Percentiles rank a stretch among this genome's conserved stretches.
Conservation (phyloP, 345 rosid species). For the Kernera saxatilis region DNA sequence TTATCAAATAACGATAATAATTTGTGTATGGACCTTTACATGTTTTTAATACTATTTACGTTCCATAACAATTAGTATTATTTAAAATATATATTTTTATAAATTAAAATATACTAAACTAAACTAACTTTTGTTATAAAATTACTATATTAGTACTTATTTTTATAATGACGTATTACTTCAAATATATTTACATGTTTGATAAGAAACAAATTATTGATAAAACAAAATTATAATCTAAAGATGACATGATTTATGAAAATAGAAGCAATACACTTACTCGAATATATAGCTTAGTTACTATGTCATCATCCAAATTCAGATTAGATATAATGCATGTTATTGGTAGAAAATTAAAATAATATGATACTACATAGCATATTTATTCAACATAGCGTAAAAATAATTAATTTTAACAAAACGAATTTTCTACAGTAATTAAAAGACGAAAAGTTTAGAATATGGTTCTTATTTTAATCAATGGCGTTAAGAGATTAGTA, state of each 20-base stretch:
- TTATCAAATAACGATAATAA: background rate
- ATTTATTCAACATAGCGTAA: background rate
- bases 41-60: background rate
- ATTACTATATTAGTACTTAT: no score
- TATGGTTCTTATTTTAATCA: slow-evolving; percentile 1
- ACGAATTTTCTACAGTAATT: background rate
- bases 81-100: background rate
- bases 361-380: background rate
- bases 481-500: background rate
- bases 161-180: no score
- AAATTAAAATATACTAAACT: background rate
- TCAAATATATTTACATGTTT: background rate
- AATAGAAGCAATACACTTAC: no score
- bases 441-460: background rate
- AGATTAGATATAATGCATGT: background rate
- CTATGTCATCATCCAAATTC: background rate
- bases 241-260: background rate
- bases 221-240: background rate
- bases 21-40: background rate
- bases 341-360: background rate
- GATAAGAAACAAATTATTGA: background rate
- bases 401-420: background rate
- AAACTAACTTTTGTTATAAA: no score
- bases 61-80: no score
- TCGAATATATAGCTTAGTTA: background rate